Conservation (phyloP, 2,329 filamentous ascomycete species). For the Exserohilum rostratum region DNA sequence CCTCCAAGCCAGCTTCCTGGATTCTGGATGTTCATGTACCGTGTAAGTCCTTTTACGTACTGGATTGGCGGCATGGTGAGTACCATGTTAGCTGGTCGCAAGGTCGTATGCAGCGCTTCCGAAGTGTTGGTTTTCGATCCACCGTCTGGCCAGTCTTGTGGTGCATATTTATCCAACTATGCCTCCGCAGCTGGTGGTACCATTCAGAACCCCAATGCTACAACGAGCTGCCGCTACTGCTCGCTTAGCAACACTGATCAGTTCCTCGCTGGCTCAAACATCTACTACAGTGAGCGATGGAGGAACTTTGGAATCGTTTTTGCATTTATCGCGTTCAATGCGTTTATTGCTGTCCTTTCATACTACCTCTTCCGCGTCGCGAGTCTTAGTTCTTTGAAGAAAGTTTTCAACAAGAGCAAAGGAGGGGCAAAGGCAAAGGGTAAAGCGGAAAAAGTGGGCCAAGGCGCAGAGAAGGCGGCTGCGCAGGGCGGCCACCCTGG, state of each 20-base stretch:
- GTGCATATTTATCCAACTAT: constrained; percentile 53
- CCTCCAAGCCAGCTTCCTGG: constrained; percentile 63
- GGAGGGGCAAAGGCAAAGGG: constrained; percentile 25
- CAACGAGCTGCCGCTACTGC: constrained; percentile 58
- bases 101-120: constrained; percentile 54
- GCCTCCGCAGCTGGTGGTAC: constrained; percentile 47
- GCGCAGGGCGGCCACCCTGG: constrained; percentile 27
- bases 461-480: constrained; percentile 15
- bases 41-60: constrained; percentile 70
- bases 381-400: constrained; percentile 25
- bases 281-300: constrained; percentile 62
- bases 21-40: constrained; percentile 83
- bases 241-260: constrained; percentile 53
- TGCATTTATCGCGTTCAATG: constrained; percentile 70
- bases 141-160: constrained; percentile 51
- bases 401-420: constrained; percentile 23
- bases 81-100: constrained; percentile 51
- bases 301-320: constrained; percentile 72
- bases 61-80: constrained; percentile 54
- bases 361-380: constrained; percentile 59
- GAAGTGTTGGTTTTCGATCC: constrained; percentile 54
- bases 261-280: constrained; percentile 52
- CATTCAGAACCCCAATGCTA: constrained; percentile 54
- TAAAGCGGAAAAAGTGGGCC: constrained; percentile 20
- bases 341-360: constrained; percentile 61